These are phyloP conservation scores for Emmonsia crescens DNA, from an alignment of 2,329 filamentous ascomycete species.

Conservation along the genomic window DNA sequence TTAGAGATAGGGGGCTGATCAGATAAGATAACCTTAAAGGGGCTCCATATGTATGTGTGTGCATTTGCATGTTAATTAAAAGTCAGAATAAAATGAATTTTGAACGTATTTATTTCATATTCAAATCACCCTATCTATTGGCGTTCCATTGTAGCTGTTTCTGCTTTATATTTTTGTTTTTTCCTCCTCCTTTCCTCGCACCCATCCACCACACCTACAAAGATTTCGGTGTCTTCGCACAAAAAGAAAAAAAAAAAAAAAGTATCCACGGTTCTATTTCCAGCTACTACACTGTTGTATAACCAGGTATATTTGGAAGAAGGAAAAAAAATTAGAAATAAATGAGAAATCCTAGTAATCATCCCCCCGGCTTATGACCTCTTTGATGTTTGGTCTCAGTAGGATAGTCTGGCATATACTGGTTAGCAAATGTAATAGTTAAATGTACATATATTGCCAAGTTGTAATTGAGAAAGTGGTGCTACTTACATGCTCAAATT, in stretches of 20 bases:
- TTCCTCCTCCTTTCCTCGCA: too few species aligned
- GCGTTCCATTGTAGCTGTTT: neutral
- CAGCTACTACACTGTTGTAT: neutral
- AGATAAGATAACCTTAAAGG: too few species aligned
- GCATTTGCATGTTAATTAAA: too few species aligned
- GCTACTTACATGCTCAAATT: constrained; percentile 78
- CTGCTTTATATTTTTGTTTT: neutral
- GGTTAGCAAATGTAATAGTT: constrained; percentile 10
- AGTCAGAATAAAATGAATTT: too few species aligned
- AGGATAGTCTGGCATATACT: constrained; percentile 52
- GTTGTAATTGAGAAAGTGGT: neutral
- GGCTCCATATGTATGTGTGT: too few species aligned
- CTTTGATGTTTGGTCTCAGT: constrained; percentile 69
- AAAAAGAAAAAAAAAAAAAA: neutral
- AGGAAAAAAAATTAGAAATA: neutral
- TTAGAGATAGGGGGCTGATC: neutral
- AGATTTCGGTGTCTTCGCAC: too few species aligned
- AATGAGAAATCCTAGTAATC: constrained; percentile 52
- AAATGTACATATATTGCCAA: neutral
- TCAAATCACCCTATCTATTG: neutral
- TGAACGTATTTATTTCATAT: too few species aligned
- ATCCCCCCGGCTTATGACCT: constrained; percentile 75
- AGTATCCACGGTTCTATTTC: neutral
- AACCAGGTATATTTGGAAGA: neutral
- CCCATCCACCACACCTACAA: too few species aligned